Evolutionary conservation across 2,329 filamentous ascomycete species (phyloP).

Genomic region (Macroventuria anomochaeta): DNA sequence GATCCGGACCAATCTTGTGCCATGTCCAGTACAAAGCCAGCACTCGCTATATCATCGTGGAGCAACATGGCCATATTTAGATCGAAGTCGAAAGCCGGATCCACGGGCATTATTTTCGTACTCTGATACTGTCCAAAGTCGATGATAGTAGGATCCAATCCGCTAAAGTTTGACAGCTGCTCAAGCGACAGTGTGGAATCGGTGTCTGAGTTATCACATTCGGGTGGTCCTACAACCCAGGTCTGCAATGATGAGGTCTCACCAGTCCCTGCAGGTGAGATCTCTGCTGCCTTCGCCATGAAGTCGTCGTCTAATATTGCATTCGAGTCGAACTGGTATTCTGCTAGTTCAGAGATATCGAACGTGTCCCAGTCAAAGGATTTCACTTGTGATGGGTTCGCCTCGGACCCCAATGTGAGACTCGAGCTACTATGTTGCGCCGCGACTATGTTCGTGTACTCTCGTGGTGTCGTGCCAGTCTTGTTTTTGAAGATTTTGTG

Average conservation of each 20-base stretch:
- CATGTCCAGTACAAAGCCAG: background rate
- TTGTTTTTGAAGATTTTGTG: conserved; percentile 65
- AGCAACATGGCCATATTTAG: conserved; percentile 18
- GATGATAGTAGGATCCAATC: background rate
- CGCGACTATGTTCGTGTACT: conserved; percentile 43
- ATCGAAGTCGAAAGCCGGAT: conserved; percentile 12
- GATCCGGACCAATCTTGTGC: background rate
- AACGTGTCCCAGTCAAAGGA: conserved; percentile 29
- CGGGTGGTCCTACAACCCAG: background rate
- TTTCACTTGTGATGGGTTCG: conserved; percentile 9
- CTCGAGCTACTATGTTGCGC: conserved; percentile 16
- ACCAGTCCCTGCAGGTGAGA: conserved; percentile 19
- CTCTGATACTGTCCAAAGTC: background rate
- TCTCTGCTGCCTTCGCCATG: conserved; percentile 14
- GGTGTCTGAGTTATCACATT: background rate
- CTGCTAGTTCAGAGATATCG: conserved; percentile 37
- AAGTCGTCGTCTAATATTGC: conserved; percentile 13
- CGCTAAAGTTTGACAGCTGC: background rate
- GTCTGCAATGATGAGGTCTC: background rate
- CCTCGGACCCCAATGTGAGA: conserved; percentile 5
- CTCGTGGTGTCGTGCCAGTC: conserved; percentile 60
- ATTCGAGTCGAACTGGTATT: conserved; percentile 28
- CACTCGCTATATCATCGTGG: conserved; percentile 6
- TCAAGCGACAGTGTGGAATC: conserved; percentile 5
- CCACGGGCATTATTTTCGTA: background rate